Evolutionary conservation across 768 basidiomycete species (phyloP).

Genomic region (Mycena galericulata): DNA sequence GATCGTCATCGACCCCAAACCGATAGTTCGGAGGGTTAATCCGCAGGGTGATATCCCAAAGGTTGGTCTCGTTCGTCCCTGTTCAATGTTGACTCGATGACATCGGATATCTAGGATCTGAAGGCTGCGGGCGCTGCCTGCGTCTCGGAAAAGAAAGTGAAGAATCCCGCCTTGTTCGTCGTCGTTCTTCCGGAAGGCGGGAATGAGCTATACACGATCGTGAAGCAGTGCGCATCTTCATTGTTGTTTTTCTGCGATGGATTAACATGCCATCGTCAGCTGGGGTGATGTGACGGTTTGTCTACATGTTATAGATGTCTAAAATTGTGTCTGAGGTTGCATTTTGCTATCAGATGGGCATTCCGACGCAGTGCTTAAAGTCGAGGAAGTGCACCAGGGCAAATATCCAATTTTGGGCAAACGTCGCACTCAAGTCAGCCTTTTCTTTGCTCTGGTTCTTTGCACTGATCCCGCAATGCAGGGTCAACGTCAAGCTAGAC

Average conservation of each 20-base stretch:
- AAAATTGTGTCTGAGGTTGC: neutral
- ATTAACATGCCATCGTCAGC: too few species aligned
- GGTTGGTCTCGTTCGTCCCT: slow-evolving; percentile 46
- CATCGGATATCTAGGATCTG: slow-evolving; percentile 56
- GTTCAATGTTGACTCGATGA: neutral
- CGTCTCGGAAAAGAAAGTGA: slow-evolving; percentile 48
- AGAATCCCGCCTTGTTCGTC: slow-evolving; percentile 72
- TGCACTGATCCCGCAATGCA: slow-evolving; percentile 44
- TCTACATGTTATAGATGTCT: neutral
- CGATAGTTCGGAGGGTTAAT: slow-evolving; percentile 64
- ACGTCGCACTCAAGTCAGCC: slow-evolving; percentile 81
- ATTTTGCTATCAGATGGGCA: slow-evolving; percentile 66
- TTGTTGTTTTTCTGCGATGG: too few species aligned
- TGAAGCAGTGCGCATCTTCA: slow-evolving; percentile 76
- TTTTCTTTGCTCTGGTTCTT: slow-evolving; percentile 21
- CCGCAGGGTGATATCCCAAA: slow-evolving; percentile 64
- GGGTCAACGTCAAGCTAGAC: slow-evolving; percentile 87
- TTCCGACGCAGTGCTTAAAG: slow-evolving; percentile 85
- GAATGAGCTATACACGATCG: slow-evolving; percentile 79
- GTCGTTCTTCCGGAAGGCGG: slow-evolving; percentile 79
- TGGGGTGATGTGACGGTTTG: slow-evolving; percentile 76
- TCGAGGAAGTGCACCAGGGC: slow-evolving; percentile 71
- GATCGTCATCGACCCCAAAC: slow-evolving; percentile 57
- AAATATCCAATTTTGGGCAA: slow-evolving; percentile 83
- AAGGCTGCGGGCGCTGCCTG: slow-evolving; percentile 60